phyloP scores from a whole-genome alignment of 805 yeast species.

The Komagataella kurtzmanii region DNA sequence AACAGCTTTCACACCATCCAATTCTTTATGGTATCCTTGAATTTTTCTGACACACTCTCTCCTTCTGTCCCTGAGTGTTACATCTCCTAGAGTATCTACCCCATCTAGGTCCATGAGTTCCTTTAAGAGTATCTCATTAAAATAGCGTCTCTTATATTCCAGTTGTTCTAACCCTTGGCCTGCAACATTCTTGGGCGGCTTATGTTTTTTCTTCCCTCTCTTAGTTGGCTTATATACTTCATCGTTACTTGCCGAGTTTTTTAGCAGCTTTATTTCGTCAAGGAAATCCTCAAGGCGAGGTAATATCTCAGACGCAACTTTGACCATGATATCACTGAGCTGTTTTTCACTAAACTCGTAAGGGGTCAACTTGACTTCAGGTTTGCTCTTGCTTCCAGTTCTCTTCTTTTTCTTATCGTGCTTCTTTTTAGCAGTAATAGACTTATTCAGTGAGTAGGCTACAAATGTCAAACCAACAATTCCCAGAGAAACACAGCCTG shows the following conservation, averaged over 20 bases:
- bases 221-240: neutral
- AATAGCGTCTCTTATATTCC: conserved; percentile 38
- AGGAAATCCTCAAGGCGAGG: conserved; percentile 1
- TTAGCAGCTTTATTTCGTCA: neutral
- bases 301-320: conserved; percentile 4
- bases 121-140: conserved; percentile 56
- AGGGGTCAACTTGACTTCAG: conserved; percentile 6
- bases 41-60: conserved; percentile 45
- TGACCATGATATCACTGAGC: conserved; percentile 6
- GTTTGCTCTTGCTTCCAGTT: neutral
- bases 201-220: conserved; percentile 1
- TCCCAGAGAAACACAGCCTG: neutral
- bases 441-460: neutral
- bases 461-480: neutral
- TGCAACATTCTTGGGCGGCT: neutral
- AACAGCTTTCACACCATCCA: conserved; percentile 23
- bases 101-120: conserved; percentile 55
- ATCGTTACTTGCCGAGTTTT: neutral
- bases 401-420: conserved; percentile 5
- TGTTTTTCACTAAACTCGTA: conserved; percentile 7
- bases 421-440: conserved; percentile 1
- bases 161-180: neutral
- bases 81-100: conserved; percentile 37
- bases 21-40: conserved; percentile 42
- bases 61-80: conserved; percentile 39